Conservation (phyloP, 1,139 yeast genomes). For the Hyphopichia burtonii region DNA sequence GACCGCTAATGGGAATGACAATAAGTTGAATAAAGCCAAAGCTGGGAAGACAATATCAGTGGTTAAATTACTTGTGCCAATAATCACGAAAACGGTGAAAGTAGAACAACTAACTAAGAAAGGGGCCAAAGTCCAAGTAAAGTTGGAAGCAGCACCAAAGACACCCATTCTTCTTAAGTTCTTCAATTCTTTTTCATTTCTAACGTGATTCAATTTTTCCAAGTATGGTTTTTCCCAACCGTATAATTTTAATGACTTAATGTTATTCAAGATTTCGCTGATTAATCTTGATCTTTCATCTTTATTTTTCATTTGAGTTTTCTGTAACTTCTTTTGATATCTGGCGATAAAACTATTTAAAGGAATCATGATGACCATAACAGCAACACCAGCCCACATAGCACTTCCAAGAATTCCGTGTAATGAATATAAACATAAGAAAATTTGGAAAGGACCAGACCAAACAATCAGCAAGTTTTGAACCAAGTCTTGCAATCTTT, state of each 20-base stretch:
- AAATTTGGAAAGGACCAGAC: conserved; percentile 96
- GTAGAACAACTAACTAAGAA: conserved; percentile 89
- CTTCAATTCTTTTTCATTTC: conserved; percentile 84
- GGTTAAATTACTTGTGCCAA: conserved; percentile 67
- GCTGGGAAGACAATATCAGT: conserved; percentile 97
- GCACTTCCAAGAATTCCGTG: conserved; percentile 78
- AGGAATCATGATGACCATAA: conserved; percentile 85
- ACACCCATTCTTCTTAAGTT: conserved; percentile 78
- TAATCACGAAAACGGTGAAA: conserved; percentile 74
- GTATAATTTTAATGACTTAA: conserved; percentile 86
- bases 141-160: conserved; percentile 68
- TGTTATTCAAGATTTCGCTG: conserved; percentile 85
- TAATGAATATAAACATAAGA: conserved; percentile 73
- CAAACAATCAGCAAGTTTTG: conserved; percentile 86
- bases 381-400: conserved; percentile 95
- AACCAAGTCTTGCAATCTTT: conserved; percentile 85
- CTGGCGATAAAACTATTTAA: conserved; percentile 73
- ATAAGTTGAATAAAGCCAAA: conserved; percentile 76
- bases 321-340: conserved; percentile 72
- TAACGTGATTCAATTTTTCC: conserved; percentile 67
- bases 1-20: conserved; percentile 90
- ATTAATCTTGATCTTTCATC: conserved; percentile 57
- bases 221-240: conserved; percentile 94
- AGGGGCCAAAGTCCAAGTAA: conserved; percentile 87
- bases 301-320: conserved; percentile 48